phyloP scores from a whole-genome alignment of 2,329 filamentous ascomycete genomes.

The Venturia pyrina region DNA sequence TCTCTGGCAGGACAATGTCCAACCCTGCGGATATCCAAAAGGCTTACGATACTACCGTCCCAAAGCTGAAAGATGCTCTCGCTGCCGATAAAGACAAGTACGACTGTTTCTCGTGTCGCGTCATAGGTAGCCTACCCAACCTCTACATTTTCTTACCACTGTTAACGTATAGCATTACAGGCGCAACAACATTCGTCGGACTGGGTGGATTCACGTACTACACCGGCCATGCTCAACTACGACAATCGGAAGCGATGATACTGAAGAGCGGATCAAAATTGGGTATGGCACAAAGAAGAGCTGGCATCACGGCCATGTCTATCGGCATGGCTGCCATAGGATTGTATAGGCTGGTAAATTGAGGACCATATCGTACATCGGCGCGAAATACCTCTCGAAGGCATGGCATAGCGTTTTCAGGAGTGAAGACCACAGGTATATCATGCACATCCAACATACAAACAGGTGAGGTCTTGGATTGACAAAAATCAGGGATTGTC shows the following conservation, averaged over 20 bases:
- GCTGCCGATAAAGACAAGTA: constrained; percentile 32
- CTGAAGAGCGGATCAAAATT: constrained; percentile 60
- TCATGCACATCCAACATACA: neutral
- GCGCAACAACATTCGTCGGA: constrained; percentile 64
- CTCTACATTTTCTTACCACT: neutral
- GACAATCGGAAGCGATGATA: constrained; percentile 53
- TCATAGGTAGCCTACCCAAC: constrained; percentile 47
- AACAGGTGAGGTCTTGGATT: neutral
- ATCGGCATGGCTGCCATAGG: constrained; percentile 59
- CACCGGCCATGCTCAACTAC: constrained; percentile 62
- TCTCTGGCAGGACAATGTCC: neutral
- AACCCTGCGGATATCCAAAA: constrained; percentile 6
- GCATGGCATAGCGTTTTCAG: neutral
- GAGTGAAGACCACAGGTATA: neutral
- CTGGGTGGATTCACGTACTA: constrained; percentile 72
- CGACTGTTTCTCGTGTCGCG: constrained; percentile 61
- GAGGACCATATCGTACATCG: neutral
- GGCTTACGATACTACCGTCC: constrained; percentile 6
- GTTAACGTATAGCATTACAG: constrained; percentile 32
- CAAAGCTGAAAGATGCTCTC: constrained; percentile 39
- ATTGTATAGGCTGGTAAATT: constrained; percentile 47
- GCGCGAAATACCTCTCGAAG: neutral
- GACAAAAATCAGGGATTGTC: neutral
- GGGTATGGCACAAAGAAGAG: constrained; percentile 59
- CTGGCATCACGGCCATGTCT: constrained; percentile 59